Evolutionary conservation across 331 rosid species (phyloP), one percentile per base, ranked within the genome.

Genomic region (Acacia pycnantha): DNA sequence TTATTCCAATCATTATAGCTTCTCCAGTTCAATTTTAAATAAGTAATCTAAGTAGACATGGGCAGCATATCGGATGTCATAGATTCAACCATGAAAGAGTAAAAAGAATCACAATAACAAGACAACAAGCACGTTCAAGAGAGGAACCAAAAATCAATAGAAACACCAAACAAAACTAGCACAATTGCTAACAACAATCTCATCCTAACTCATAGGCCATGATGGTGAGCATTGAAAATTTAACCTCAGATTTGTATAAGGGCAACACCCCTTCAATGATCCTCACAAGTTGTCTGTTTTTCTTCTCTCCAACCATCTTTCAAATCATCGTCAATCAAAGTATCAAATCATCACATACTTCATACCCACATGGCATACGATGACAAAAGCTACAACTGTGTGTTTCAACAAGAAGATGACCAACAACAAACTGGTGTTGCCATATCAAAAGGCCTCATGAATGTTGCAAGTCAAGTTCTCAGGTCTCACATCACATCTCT

Each of bases 391-490:
- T 50, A 73, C 44, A 29, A 9, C 12, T 50, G 29, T 29, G 26
- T 73, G 4, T 2, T 8, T 3, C 77, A 29, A 50, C 12, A 70
- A 5, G 82, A 78, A 3, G 64, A 56, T 41, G 48, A 47, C 4
- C 18, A 16, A 2, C 27, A 54, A 5, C 24, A 11, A 2, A 14
- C 15, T n/a, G 75, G 75, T 0, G 19, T 33, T 0, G 47, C 37
- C 19, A 37, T 78, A 37, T 64, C 68, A 40, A 67, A 19, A 67
- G 82, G 67, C 8, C 53, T 78, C 10, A 47, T 78, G n/a, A 16
- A 58, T 0, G 67, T 68, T 9, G 82, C 75, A 11, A 15, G 73
- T 4, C 40, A 15, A 24, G 51, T 46, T 29, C 50, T 78, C 54
- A 70, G 44, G 37, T 16, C 2, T 29, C 54, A 44, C 12, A 70